Conservation (phyloP, 495 filamentous ascomycete species). For the Penicillium angulare region DNA sequence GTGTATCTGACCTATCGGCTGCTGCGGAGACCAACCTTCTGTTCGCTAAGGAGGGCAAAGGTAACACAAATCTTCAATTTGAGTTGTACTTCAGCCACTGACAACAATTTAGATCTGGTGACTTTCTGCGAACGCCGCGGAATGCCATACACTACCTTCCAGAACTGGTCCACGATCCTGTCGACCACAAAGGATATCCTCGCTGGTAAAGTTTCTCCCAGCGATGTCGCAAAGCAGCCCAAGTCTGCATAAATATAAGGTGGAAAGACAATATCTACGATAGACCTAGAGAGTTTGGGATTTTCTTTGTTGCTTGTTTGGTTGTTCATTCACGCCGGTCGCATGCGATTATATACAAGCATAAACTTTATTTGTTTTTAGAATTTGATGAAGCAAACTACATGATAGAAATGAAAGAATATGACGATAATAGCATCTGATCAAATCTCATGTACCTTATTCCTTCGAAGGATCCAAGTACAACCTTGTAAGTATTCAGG, state of each 20-base stretch:
- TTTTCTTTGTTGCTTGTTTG: too few species aligned
- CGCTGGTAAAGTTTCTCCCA: slow-evolving; percentile 48
- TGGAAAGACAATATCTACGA: too few species aligned
- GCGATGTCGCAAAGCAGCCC: slow-evolving; percentile 26
- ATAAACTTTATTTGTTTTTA: too few species aligned
- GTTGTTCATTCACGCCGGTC: too few species aligned
- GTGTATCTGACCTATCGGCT: slow-evolving; percentile 84
- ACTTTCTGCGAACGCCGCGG: slow-evolving; percentile 74
- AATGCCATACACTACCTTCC: slow-evolving; percentile 78
- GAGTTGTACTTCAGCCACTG: not conserved
- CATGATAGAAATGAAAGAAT: slow-evolving; percentile 8
- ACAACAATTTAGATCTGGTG: slow-evolving; percentile 62
- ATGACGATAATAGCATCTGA: too few species aligned
- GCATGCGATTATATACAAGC: too few species aligned
- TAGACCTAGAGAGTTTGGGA: too few species aligned
- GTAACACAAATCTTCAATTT: slow-evolving; percentile 39
- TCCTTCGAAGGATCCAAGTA: too few species aligned
- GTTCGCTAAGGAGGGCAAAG: slow-evolving; percentile 87
- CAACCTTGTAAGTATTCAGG: too few species aligned
- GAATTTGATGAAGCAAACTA: too few species aligned
- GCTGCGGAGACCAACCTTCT: slow-evolving; percentile 84
- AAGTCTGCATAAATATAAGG: slow-evolving; percentile 10
- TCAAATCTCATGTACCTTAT: too few species aligned
- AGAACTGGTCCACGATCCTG: slow-evolving; percentile 74
- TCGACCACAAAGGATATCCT: slow-evolving; percentile 72